A percentile compares a stretch with the other conserved stretches of the same genome.
phyloP scores from a whole-genome alignment of 176 grass and related monocot species.

The Saccharum officinarum region DNA sequence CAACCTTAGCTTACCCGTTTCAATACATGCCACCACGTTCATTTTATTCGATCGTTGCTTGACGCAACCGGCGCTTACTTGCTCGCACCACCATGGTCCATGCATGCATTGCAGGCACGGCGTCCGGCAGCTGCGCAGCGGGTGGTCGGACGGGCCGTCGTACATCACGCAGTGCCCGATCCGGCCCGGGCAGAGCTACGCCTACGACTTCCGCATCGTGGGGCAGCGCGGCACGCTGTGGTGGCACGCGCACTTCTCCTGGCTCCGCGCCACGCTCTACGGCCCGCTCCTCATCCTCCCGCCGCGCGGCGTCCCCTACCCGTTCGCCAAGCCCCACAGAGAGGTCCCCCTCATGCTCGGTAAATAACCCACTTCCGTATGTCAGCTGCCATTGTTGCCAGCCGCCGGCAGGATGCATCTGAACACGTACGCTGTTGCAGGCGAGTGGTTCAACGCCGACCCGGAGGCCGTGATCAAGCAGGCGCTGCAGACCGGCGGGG shows the following conservation, averaged over 20 bases:
- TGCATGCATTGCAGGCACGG: constrained; percentile 40
- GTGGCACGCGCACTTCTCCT: constrained; percentile 73
- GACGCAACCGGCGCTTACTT: not conserved
- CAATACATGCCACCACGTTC: not conserved
- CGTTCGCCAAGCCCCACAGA: constrained; percentile 45
- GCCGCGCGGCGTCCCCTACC: constrained; percentile 45
- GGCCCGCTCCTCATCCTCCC: constrained; percentile 61
- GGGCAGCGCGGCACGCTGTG: constrained; percentile 69
- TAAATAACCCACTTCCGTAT: too few species aligned
- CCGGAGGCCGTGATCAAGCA: constrained; percentile 70
- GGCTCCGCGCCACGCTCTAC: constrained; percentile 60
- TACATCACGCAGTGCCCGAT: constrained; percentile 73
- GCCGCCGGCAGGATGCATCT: too few species aligned
- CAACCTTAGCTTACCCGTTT: too few species aligned
- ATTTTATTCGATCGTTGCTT: not conserved
- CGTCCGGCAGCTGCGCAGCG: constrained; percentile 53
- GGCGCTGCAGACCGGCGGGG: constrained; percentile 62
- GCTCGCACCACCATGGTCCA: too few species aligned
- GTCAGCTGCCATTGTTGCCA: too few species aligned
- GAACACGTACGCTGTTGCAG: too few species aligned
- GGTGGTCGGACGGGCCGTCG: constrained; percentile 63
- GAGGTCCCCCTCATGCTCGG: constrained; percentile 56
- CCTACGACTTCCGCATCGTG: constrained; percentile 42
- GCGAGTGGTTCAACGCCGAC: constrained; percentile 84
- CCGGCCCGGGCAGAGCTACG: constrained; percentile 53